Percentiles rank a stretch among this genome's conserved stretches.
These are phyloP conservation scores for Metschnikowia aberdeeniae DNA, from an alignment of 805 yeast species.

Conservation along the genomic window DNA sequence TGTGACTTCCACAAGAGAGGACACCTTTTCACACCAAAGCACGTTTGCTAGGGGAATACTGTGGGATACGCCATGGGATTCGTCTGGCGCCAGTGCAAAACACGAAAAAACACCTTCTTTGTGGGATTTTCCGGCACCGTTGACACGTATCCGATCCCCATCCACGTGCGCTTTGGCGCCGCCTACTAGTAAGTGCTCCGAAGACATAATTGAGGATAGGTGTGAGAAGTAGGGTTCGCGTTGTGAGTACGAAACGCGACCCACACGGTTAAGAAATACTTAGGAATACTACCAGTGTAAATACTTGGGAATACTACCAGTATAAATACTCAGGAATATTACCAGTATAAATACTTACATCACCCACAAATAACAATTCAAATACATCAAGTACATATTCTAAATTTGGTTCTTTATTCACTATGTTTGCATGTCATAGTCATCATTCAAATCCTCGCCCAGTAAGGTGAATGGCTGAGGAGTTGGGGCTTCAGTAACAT, in stretches of 20 bases:
- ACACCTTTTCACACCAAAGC: conserved; percentile 9
- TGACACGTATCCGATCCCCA: not conserved
- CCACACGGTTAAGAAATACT: not conserved
- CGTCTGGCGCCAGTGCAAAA: not conserved
- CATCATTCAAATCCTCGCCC: conserved; percentile 49
- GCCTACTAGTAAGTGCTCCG: not conserved
- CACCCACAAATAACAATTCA: too few species aligned
- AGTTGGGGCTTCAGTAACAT: conserved; percentile 67
- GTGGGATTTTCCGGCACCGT: not conserved
- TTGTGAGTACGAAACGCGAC: not conserved
- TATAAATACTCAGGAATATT: too few species aligned
- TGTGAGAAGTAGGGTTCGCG: not conserved
- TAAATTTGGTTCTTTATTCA: not conserved
- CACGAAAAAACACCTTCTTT: not conserved
- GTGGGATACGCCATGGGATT: not conserved
- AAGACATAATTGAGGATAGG: not conserved
- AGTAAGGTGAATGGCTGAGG: conserved; percentile 67
- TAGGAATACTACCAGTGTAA: too few species aligned
- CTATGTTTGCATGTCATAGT: conserved; percentile 7
- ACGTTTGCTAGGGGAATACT: conserved; percentile 12
- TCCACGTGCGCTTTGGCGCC: conserved; percentile 1
- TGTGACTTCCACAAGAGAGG: conserved; percentile 8
- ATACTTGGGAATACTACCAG: too few species aligned
- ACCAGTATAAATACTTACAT: too few species aligned
- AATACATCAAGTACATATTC: not conserved